Evolutionary conservation across 164 flowering plant genomes (phyloP), one percentile per base, ranked within the genome.

Genomic region (Sextonia rubra): DNA sequence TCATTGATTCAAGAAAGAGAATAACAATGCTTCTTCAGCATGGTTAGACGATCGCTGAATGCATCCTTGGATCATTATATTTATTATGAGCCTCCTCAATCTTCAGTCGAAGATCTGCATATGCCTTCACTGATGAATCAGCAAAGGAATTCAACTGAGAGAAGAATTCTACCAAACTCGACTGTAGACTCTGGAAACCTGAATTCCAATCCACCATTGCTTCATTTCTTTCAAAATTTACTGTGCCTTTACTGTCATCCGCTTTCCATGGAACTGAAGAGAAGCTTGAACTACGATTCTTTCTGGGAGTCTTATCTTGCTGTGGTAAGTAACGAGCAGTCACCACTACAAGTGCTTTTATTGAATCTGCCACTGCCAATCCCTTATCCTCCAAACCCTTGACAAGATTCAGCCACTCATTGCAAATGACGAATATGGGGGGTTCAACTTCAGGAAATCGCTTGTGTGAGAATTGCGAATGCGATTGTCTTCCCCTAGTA

Each of bases 391-490:
- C 27, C 73, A 87, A 68, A 0, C 20, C 24, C 0, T 87, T 79
- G 2, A 92, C 87, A 78, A 60, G 77, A 26, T 85, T 82, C 71
- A 87, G 75, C 99, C 99, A 95, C 47, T 79, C 77, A 52, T 86
- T 87, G 70, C 93, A 90, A 18, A 87, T 85, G 58, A 81, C 80
- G 78, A 83, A 95, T 75, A 95, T 89, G 11, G 94, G 92, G 22
- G 98, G 99, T 15, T 92, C 96, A n/a, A 3, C 49, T 68, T 80
- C 47, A 52, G 14, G 5, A 52, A 15, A 3, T 65, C 89, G 79
- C 69, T 82, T 71, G 5, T 85, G 72, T 12, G 75, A 80, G 7
- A 75, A 77, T 60, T 67, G 83, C 23, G 5, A 22, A 66, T 80
- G 75, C 67, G 83, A 80, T 77, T 75, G 87, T 72, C 85, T 84